phyloP scores from a whole-genome alignment of 441 rosid species.

The Gossypium schwendimanii region DNA sequence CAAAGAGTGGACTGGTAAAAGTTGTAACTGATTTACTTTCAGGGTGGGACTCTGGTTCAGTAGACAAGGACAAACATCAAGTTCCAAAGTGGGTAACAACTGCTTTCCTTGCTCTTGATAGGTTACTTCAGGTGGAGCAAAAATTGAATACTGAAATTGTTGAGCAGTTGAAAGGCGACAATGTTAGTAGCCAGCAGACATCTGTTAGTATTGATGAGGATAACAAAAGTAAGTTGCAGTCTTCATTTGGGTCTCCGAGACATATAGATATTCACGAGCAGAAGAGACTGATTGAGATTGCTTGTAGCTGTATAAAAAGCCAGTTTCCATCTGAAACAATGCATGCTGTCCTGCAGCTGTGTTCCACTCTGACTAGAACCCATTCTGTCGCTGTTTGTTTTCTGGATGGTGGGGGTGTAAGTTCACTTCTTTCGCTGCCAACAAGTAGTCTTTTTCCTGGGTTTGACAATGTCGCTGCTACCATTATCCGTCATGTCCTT shows the following conservation, averaged over 20 bases:
- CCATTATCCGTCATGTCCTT: constrained; percentile 83
- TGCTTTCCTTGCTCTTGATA: constrained; percentile 90
- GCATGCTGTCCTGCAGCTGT: constrained; percentile 91
- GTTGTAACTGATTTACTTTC: constrained; percentile 68
- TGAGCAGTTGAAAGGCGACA: constrained; percentile 63
- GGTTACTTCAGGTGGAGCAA: constrained; percentile 79
- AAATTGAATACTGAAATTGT: constrained; percentile 69
- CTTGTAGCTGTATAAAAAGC: constrained; percentile 71
- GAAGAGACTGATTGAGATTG: constrained; percentile 79
- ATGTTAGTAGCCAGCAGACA: constrained; percentile 34
- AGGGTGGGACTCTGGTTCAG: constrained; percentile 62
- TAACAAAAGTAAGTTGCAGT: constrained; percentile 57
- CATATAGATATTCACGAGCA: constrained; percentile 54
- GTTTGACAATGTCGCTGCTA: constrained; percentile 82
- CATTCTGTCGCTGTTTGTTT: constrained; percentile 81
- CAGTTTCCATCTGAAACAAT: constrained; percentile 85
- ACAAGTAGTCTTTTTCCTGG: constrained; percentile 88
- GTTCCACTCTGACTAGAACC: constrained; percentile 76
- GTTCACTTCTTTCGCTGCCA: constrained; percentile 74
- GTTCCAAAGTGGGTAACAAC: constrained; percentile 95
- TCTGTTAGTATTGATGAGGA: constrained; percentile 61
- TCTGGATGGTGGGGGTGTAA: constrained; percentile 82
- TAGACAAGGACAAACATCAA: constrained; percentile 38
- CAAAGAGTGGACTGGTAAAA: constrained; percentile 68
- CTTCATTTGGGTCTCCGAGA: constrained; percentile 45